These are phyloP conservation scores for Daldinia sp. DNA, from an alignment of 2,329 filamentous ascomycete genomes.

Conservation along the genomic window DNA sequence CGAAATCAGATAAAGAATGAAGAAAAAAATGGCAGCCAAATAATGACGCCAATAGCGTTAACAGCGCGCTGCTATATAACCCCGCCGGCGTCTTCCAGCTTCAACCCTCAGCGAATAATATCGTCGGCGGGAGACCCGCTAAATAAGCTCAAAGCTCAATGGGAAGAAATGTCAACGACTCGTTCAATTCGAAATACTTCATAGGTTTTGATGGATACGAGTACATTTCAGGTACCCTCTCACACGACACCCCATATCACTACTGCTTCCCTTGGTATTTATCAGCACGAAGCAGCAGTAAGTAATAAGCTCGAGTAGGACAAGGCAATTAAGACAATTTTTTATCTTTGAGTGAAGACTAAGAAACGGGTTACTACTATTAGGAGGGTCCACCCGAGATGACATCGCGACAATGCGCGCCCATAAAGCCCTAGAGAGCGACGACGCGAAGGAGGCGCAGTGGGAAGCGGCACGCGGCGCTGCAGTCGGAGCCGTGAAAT, in stretches of 20 bases:
- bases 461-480: conserved; percentile 79
- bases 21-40: background rate
- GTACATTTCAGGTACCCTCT: background rate
- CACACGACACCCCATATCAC: background rate
- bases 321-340: background rate
- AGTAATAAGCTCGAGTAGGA: background rate
- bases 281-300: background rate
- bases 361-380: too few species aligned
- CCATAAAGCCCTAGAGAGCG: conserved; percentile 70
- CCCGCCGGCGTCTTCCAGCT: conserved; percentile 12
- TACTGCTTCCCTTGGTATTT: background rate
- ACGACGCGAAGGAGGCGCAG: conserved; percentile 76
- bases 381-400: background rate
- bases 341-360: background rate
- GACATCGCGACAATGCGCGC: conserved; percentile 55
- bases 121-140: conserved; percentile 12
- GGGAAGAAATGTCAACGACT: conserved; percentile 12
- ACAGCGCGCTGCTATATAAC: background rate
- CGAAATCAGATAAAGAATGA: too few species aligned
- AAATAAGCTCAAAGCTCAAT: conserved; percentile 15
- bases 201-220: background rate
- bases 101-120: conserved; percentile 16
- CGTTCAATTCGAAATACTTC: conserved; percentile 10
- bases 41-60: conserved; percentile 21
- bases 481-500: conserved; percentile 75